phyloP scores from a whole-genome alignment of 2,329 filamentous ascomycete genomes.

The Ascochyta lentis region DNA sequence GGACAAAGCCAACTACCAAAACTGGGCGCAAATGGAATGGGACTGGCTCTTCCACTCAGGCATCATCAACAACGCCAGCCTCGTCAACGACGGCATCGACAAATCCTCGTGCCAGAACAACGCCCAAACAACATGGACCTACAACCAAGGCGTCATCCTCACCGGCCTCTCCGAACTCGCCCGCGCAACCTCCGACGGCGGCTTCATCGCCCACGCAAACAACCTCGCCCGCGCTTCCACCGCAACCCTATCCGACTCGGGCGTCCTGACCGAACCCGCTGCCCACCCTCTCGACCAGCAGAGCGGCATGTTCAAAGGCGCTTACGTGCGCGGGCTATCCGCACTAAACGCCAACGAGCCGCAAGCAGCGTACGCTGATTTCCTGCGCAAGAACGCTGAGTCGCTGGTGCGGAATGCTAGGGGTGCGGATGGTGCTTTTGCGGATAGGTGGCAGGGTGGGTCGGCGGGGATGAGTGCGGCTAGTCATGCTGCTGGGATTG shows the following conservation, averaged over 20 bases:
- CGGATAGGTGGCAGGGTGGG: conserved; percentile 67
- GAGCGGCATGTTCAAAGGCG: conserved; percentile 47
- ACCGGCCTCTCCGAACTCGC: conserved; percentile 62
- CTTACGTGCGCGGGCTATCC: conserved; percentile 45
- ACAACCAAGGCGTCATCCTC: conserved; percentile 67
- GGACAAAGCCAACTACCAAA: conserved; percentile 52
- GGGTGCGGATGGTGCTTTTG: conserved; percentile 55
- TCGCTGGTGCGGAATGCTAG: conserved; percentile 38
- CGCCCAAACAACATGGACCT: conserved; percentile 58
- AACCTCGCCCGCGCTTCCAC: conserved; percentile 39
- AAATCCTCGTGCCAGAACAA: conserved; percentile 60
- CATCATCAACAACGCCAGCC: conserved; percentile 59
- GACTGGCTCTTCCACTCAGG: conserved; percentile 59
- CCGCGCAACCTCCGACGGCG: conserved; percentile 49
- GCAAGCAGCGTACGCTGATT: conserved; percentile 30
- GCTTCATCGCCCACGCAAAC: conserved; percentile 33
- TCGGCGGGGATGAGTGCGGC: conserved; percentile 58
- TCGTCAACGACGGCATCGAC: conserved; percentile 64
- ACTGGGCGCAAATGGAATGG: conserved; percentile 61
- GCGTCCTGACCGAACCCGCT: conserved; percentile 44
- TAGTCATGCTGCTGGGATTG: conserved; percentile 69
- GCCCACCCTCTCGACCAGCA: conserved; percentile 33
- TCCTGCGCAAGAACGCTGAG: conserved; percentile 45
- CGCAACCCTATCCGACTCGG: conserved; percentile 32
- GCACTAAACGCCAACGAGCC: conserved; percentile 37